These are phyloP conservation scores for Diplodia scrobiculata DNA, from an alignment of 2,329 filamentous ascomycete species.

Conservation along the genomic window DNA sequence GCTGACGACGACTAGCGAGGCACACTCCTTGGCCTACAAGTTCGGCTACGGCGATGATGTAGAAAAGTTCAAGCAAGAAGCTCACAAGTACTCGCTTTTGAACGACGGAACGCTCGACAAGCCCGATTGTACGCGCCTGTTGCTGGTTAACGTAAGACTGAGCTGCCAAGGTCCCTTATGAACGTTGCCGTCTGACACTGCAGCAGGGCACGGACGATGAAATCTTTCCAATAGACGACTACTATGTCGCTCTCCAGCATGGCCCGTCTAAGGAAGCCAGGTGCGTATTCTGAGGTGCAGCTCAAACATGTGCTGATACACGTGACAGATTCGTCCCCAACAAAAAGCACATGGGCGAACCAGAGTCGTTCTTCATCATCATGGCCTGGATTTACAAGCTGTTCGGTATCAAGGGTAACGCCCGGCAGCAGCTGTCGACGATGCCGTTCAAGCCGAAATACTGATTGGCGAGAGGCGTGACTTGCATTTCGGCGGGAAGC, in stretches of 20 bases:
- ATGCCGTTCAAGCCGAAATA: conserved; percentile 53
- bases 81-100: conserved; percentile 57
- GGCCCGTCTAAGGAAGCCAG: conserved; percentile 57
- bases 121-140: conserved; percentile 51
- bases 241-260: conserved; percentile 57
- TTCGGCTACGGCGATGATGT: conserved; percentile 47
- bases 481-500: conserved; percentile 4
- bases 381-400: conserved; percentile 54
- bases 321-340: conserved; percentile 45
- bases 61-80: conserved; percentile 52
- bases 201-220: conserved; percentile 57
- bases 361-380: conserved; percentile 53
- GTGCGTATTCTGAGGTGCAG: conserved; percentile 29
- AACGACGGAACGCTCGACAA: conserved; percentile 58
- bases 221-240: conserved; percentile 65
- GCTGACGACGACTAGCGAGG: conserved; percentile 39
- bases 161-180: not conserved
- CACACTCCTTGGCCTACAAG: conserved; percentile 55
- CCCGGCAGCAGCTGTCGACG: conserved; percentile 51
- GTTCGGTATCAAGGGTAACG: conserved; percentile 50
- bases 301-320: conserved; percentile 12
- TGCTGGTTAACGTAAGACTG: conserved; percentile 56
- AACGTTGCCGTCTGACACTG: not conserved
- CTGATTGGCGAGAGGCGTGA: conserved; percentile 30
- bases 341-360: conserved; percentile 56